These are phyloP conservation scores for Paramecium bursaria DNA, from an alignment of 73 alveolate species.

Conservation along the genomic window DNA sequence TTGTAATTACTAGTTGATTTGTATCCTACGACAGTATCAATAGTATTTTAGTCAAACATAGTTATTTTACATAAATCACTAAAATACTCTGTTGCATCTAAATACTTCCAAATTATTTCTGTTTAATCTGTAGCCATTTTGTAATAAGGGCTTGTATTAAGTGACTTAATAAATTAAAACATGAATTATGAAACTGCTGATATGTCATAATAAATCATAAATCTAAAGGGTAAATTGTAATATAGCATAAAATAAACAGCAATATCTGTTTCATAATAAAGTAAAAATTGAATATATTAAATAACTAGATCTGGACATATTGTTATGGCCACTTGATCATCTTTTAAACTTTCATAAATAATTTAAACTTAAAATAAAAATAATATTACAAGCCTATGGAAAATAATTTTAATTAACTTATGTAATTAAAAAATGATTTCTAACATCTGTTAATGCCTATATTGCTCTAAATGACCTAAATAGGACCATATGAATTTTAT, in stretches of 20 bases:
- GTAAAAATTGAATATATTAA: constrained; percentile 16
- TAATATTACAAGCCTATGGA: constrained; percentile 9
- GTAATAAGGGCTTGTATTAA: constrained; percentile 3
- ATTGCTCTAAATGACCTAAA: constrained; percentile 56
- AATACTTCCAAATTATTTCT: constrained; percentile 28
- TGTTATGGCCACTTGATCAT: constrained; percentile 30
- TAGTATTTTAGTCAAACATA: constrained; percentile 11
- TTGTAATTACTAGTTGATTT: constrained; percentile 25
- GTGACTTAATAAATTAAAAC: not conserved
- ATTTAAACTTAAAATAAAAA: too few relatives aligned
- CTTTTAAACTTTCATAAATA: constrained; percentile 31
- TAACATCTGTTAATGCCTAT: constrained; percentile 26
- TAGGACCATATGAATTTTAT: not conserved
- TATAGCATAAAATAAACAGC: constrained; percentile 7
- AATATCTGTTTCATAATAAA: constrained; percentile 24
- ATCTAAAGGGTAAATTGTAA: constrained; percentile 48
- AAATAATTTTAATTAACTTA: constrained; percentile 17
- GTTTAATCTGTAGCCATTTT: not conserved
- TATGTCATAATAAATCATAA: constrained; percentile 23
- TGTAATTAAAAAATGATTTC: constrained; percentile 26
- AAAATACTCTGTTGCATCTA: constrained; percentile 1
- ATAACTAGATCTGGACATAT: constrained; percentile 51
- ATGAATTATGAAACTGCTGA: constrained; percentile 31
- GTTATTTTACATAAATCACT: constrained; percentile 7
- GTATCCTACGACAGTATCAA: not conserved